These are phyloP conservation scores for Emmonsiellopsis sp. DNA, from an alignment of 2,329 filamentous ascomycete species.

Conservation along the genomic window DNA sequence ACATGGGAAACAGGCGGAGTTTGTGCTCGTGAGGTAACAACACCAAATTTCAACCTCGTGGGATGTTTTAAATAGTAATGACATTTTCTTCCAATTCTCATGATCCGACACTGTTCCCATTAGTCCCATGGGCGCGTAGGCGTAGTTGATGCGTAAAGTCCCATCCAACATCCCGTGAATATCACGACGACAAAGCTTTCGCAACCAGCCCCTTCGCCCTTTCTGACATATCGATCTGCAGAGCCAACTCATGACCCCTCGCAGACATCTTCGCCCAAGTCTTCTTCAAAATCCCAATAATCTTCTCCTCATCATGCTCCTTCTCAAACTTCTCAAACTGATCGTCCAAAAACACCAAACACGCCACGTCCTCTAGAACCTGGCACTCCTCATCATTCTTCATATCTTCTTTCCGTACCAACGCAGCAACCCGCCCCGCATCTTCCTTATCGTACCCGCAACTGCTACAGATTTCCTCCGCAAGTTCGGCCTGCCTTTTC, in stretches of 20 bases:
- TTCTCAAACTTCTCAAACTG: slow-evolving; percentile 74
- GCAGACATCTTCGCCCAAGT: slow-evolving; percentile 69
- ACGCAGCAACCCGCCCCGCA: slow-evolving; percentile 52
- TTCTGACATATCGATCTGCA: slow-evolving; percentile 56
- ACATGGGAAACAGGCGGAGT: no score
- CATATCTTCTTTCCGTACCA: slow-evolving; percentile 72
- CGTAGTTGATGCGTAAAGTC: neutral
- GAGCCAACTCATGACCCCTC: slow-evolving; percentile 52
- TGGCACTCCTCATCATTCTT: slow-evolving; percentile 47
- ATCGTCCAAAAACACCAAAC: slow-evolving; percentile 78
- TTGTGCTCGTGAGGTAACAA: neutral
- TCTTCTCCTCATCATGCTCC: slow-evolving; percentile 66
- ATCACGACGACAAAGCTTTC: slow-evolving; percentile 47
- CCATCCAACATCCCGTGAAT: slow-evolving; percentile 9
- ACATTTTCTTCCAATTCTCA: no score
- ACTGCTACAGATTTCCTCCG: slow-evolving; percentile 42
- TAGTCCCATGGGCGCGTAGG: neutral
- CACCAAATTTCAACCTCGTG: no score
- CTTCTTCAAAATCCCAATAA: slow-evolving; percentile 60
- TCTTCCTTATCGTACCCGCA: slow-evolving; percentile 44
- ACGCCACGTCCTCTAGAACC: slow-evolving; percentile 74
- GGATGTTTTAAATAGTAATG: no score
- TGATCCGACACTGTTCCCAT: neutral
- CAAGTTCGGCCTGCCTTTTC: slow-evolving; percentile 60
- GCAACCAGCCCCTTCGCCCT: slow-evolving; percentile 51